Percentiles rank a stretch among this genome's conserved stretches.
phyloP scores from a whole-genome alignment of 108 stramenopile genomes.

The Parietichytrium sp. region DNA sequence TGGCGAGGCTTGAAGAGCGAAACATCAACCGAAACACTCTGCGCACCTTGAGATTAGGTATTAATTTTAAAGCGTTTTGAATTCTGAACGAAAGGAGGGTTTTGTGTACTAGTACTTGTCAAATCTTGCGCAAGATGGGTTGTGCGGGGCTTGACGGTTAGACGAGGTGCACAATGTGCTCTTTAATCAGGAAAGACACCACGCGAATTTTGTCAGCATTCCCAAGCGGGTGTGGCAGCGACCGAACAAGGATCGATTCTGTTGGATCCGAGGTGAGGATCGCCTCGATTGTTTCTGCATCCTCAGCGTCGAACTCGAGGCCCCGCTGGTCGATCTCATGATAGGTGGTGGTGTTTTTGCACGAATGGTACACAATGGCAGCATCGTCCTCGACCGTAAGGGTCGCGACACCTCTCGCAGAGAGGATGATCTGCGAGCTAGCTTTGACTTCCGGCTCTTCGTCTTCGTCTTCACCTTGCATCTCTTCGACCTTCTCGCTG shows the following conservation, averaged over 20 bases:
- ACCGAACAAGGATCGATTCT: slow-evolving; percentile 40
- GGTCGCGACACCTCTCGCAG: slow-evolving; percentile 79
- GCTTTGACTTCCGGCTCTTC: slow-evolving; percentile 54
- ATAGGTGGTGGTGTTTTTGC: slow-evolving; percentile 81
- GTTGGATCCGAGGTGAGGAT: slow-evolving; percentile 73
- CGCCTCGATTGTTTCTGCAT: slow-evolving; percentile 86
- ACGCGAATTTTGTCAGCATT: slow-evolving; percentile 45
- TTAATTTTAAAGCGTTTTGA: too few relatives aligned
- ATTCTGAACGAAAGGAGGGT: too few relatives aligned
- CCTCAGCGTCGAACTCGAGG: slow-evolving; percentile 95
- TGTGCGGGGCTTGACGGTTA: not conserved
- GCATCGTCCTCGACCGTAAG: slow-evolving; percentile 84
- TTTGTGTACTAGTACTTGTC: too few relatives aligned
- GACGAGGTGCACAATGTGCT: not conserved
- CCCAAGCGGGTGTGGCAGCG: slow-evolving; percentile 54
- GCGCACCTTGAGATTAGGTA: too few relatives aligned
- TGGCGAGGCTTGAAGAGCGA: too few relatives aligned
- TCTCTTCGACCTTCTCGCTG: slow-evolving; percentile 44
- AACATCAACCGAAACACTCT: too few relatives aligned
- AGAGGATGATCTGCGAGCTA: slow-evolving; percentile 72
- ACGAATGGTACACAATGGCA: slow-evolving; percentile 91
- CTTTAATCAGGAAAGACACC: not conserved
- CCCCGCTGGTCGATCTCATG: slow-evolving; percentile 81
- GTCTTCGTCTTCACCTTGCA: slow-evolving; percentile 45
- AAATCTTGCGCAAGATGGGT: too few relatives aligned